Percentiles rank a stretch among this genome's conserved stretches.
Evolutionary conservation across 106 monocot species (phyloP).

Genomic region (Chionographis japonica): DNA sequence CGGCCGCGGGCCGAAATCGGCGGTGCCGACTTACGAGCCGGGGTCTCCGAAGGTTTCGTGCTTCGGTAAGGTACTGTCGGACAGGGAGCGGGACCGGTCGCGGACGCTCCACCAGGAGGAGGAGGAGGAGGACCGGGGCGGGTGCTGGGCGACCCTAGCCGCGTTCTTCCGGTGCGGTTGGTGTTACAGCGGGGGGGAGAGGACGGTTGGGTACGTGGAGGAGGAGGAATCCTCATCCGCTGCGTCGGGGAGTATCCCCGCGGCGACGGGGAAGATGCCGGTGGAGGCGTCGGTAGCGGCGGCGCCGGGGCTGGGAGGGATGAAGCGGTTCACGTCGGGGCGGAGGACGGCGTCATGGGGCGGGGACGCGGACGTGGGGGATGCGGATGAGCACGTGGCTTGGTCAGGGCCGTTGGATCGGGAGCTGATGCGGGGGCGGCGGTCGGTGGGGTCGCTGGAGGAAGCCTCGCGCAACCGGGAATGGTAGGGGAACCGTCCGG

Average conservation of each 20-base stretch:
- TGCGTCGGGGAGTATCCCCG: background rate
- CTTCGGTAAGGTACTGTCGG: slow-evolving; percentile 63
- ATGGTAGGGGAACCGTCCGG: background rate
- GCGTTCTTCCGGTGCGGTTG: slow-evolving; percentile 6
- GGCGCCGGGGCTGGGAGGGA: slow-evolving; percentile 20
- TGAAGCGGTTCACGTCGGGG: slow-evolving; percentile 45
- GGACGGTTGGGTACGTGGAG: background rate
- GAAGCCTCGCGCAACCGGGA: background rate
- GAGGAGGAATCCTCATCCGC: no score
- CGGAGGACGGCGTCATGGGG: slow-evolving; percentile 11
- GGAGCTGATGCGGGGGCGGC: background rate
- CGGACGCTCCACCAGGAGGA: background rate
- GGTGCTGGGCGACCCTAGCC: slow-evolving; percentile 8
- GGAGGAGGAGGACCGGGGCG: background rate
- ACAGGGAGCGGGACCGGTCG: slow-evolving; percentile 15
- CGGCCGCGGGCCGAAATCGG: slow-evolving; percentile 2
- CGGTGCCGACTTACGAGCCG: slow-evolving; percentile 31
- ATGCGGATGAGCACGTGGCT: slow-evolving; percentile 14
- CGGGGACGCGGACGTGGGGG: slow-evolving; percentile 27
- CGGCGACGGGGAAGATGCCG: background rate
- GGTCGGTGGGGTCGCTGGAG: slow-evolving; percentile 2
- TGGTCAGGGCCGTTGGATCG: background rate
- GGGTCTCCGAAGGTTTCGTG: slow-evolving; percentile 76
- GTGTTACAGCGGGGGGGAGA: background rate
- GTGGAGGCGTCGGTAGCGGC: background rate